A percentile compares a stretch with the other conserved stretches of the same genome.
phyloP scores from a whole-genome alignment of 768 basidiomycete genomes.

The Botryobasidium botryosum region DNA sequence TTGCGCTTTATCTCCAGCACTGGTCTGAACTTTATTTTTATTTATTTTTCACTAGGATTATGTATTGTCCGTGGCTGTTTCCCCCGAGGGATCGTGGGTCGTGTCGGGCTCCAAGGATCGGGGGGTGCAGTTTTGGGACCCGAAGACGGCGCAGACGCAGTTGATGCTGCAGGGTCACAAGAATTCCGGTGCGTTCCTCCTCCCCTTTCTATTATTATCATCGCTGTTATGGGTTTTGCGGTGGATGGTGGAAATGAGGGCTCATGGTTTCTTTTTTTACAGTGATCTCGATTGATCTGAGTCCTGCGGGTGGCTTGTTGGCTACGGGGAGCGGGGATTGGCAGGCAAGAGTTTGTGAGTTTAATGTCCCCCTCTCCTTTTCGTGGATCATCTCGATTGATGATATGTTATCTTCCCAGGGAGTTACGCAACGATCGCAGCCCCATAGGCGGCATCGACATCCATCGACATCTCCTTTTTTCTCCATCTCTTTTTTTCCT shows the following conservation, averaged over 20 bases:
- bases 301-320: slow-evolving; percentile 39
- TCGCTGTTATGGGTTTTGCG: too few species aligned
- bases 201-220: slow-evolving; percentile 1
- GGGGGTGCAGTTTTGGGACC: slow-evolving; percentile 89
- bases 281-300: slow-evolving; percentile 62
- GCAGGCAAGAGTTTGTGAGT: slow-evolving; percentile 47
- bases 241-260: too few species aligned
- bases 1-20: not conserved
- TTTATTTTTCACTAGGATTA: slow-evolving; percentile 33
- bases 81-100: slow-evolving; percentile 86
- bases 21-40: not conserved
- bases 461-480: too few species aligned
- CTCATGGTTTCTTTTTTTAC: not conserved
- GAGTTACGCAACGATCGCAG: too few species aligned
- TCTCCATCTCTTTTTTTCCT: too few species aligned
- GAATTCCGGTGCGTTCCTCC: slow-evolving; percentile 37
- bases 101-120: slow-evolving; percentile 94
- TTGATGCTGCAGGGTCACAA: slow-evolving; percentile 78
- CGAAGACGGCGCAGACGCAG: slow-evolving; percentile 61
- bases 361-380: too few species aligned
- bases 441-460: too few species aligned
- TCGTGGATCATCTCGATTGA: too few species aligned
- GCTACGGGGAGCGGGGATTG: slow-evolving; percentile 61
- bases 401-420: too few species aligned
- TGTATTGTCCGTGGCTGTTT: slow-evolving; percentile 60